Percentiles rank a stretch among this genome's conserved stretches.
phyloP scores from a whole-genome alignment of 176 grass and related monocot genomes.

The Alopecurus myosuroides region DNA sequence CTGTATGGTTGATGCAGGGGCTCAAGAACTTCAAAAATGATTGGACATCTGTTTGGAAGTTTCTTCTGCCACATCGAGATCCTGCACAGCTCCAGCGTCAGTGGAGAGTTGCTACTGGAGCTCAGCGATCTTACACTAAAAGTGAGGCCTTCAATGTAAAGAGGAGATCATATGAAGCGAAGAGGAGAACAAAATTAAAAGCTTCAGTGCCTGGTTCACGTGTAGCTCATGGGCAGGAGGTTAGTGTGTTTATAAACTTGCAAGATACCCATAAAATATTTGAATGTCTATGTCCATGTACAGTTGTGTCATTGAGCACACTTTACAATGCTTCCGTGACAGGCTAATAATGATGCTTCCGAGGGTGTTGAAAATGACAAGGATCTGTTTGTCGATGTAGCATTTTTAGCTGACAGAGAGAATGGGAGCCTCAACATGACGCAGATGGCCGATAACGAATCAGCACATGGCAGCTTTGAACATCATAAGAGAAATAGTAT shows the following conservation, averaged over 20 bases:
- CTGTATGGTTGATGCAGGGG: slow-evolving; percentile 46
- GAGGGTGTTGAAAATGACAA: slow-evolving; percentile 65
- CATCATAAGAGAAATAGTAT: slow-evolving; percentile 22
- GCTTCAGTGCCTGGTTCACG: slow-evolving; percentile 42
- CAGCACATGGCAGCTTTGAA: slow-evolving; percentile 29
- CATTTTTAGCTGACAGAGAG: slow-evolving; percentile 71
- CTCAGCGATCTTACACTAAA: slow-evolving; percentile 82
- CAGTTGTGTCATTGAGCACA: slow-evolving; percentile 1
- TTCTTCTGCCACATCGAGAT: slow-evolving; percentile 76
- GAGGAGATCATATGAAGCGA: slow-evolving; percentile 71
- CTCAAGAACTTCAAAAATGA: slow-evolving; percentile 81
- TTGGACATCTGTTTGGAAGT: slow-evolving; percentile 83
- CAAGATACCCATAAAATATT: slow-evolving; percentile 7
- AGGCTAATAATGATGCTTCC: slow-evolving; percentile 47
- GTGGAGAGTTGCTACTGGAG: slow-evolving; percentile 77
- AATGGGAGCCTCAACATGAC: slow-evolving; percentile 31
- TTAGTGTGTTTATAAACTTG: slow-evolving; percentile 25
- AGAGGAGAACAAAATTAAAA: slow-evolving; percentile 70
- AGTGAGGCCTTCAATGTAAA: slow-evolving; percentile 60
- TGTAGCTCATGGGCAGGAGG: slow-evolving; percentile 43
- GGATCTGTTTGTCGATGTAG: slow-evolving; percentile 86
- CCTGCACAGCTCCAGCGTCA: slow-evolving; percentile 70
- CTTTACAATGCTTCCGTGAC: slow-evolving; percentile 18
- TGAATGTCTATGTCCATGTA: slow-evolving; percentile 9
- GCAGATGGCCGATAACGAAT: slow-evolving; percentile 32